Evolutionary conservation across 805 yeast genomes (phyloP).

Genomic region (Wickerhamomyces ciferrii): DNA sequence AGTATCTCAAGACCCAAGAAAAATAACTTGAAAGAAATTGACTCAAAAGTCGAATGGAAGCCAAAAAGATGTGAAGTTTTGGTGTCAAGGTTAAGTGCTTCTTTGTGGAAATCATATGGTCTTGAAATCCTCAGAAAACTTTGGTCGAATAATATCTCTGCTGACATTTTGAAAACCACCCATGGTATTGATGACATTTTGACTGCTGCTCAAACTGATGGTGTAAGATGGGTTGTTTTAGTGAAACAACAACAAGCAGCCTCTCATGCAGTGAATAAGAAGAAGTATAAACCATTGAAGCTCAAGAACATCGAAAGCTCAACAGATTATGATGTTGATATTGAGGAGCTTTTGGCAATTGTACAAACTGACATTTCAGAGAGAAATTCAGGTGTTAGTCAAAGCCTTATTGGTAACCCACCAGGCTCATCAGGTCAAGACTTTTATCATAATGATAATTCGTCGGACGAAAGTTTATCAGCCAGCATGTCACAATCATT

Average conservation of each 20-base stretch:
- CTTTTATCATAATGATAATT: constrained; percentile 15
- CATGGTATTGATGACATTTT: constrained; percentile 59
- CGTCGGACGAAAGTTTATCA: constrained; percentile 19
- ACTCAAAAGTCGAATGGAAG: constrained; percentile 38
- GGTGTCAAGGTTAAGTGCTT: constrained; percentile 61
- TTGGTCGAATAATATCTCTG: constrained; percentile 77
- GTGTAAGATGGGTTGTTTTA: constrained; percentile 71
- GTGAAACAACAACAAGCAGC: constrained; percentile 61
- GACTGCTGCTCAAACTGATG: constrained; percentile 58
- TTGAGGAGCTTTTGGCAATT: constrained; percentile 54
- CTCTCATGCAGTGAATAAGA: constrained; percentile 24
- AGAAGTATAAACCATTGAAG: constrained; percentile 70
- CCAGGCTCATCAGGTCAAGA: constrained; percentile 13
- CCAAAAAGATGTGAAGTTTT: constrained; percentile 76
- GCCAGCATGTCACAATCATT: constrained; percentile 18
- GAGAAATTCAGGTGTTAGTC: not conserved
- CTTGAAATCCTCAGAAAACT: constrained; percentile 55
- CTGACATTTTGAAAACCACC: constrained; percentile 55
- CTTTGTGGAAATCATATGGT: constrained; percentile 53
- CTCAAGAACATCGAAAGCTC: constrained; percentile 57
- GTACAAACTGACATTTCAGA: constrained; percentile 26
- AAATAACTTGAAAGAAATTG: constrained; percentile 26
- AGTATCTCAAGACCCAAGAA: constrained; percentile 26
- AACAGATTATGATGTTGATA: constrained; percentile 67
- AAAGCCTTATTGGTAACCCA: not conserved